Evolutionary conservation across 148 eudicot genomes (phyloP).

Genomic region (Silene conica): DNA sequence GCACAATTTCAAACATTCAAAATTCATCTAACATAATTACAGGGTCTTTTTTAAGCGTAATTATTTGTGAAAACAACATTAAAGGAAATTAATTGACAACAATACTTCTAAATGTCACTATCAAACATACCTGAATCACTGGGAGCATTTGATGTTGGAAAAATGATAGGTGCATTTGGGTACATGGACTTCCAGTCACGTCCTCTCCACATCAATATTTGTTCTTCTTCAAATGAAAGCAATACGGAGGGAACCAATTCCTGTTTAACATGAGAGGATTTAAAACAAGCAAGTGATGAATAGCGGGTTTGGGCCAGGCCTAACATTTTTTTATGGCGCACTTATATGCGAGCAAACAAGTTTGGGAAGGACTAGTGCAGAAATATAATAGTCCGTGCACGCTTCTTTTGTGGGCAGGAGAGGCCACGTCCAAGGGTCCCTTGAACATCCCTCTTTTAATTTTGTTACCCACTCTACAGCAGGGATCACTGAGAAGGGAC

Average conservation of each 20-base stretch:
- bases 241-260: slow-evolving; percentile 89
- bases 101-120: not conserved
- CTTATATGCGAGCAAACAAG: not conserved
- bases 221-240: slow-evolving; percentile 85
- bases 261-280: slow-evolving; percentile 32
- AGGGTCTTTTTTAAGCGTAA: not conserved
- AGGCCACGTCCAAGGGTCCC: not conserved
- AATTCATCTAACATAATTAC: not conserved
- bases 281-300: too few relatives aligned
- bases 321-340: not conserved
- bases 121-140: slow-evolving; percentile 39
- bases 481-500: too few relatives aligned
- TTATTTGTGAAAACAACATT: not conserved
- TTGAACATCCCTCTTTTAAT: not conserved
- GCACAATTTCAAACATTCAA: not conserved
- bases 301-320: not conserved
- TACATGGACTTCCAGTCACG: slow-evolving; percentile 84
- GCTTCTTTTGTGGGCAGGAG: not conserved
- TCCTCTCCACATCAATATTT: slow-evolving; percentile 96
- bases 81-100: not conserved
- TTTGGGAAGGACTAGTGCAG: not conserved
- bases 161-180: slow-evolving; percentile 29
- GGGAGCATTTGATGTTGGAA: slow-evolving; percentile 11
- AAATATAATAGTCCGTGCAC: not conserved
- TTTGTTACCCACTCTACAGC: not conserved